Evolutionary conservation across 108 stramenopile species (phyloP), one percentile per base, ranked within the genome.

Genomic region (Conticribra weissflogii): DNA sequence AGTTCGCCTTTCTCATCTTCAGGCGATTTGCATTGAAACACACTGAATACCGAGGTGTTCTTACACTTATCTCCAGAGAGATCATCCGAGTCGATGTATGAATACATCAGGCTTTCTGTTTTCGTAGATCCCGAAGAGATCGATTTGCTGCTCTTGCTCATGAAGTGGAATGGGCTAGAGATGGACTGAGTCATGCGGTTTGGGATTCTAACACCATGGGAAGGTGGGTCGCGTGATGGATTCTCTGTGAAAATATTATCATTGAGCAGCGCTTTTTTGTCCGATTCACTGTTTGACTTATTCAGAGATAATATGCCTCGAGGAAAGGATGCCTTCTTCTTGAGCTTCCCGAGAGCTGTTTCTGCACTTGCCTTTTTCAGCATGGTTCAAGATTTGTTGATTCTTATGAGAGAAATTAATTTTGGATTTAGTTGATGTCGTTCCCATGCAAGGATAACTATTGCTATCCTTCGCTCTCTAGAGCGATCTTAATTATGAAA

Each of bases 211-310:
- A 4, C 18, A n/a, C 15, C n/a, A n/a, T 51, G n/a, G 5, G 50
- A 4, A 51, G 50, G 0, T 63, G 0, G 63, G 34, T 60, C 23
- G 30, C 19, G 23, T 28, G 47, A 5, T 28, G 24, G 25, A 3
- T 17, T 32, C 41, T 70, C 50, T 12, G 68, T 70, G 14, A 70
- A 50, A 1, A 60, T 59, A 57, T 70, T 70, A 2, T 59, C 68
- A 24, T 70, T 70, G 32, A 60, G 30, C 33, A n/a, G 53, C 57
- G 59, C 68, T 23, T 70, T 59, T 58, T 33, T 60, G 17, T 50
- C 28, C 19, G 1, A 14, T 34, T 18, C 17, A 29, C 53, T 57
- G 32, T 33, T 48, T 56, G 67, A 56, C 19, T 57, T 16, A 9
- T n/a, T 21, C 41, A 12, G 4, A 34, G n/a, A 59, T 14, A 45